These are phyloP conservation scores for Linnemannia elongata DNA, from an alignment of 192 early-diverging fungal genomes.

Conservation along the genomic window DNA sequence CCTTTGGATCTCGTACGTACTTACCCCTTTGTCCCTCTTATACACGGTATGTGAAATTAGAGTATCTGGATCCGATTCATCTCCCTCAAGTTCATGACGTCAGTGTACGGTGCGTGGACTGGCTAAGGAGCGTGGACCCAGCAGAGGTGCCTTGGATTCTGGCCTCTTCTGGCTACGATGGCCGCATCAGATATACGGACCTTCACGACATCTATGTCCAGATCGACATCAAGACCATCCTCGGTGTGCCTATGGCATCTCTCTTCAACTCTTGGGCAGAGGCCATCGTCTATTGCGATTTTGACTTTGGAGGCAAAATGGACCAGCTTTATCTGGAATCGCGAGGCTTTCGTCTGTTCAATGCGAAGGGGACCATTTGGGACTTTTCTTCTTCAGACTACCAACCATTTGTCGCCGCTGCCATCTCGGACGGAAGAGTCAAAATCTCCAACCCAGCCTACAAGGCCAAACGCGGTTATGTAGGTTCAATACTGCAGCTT, in stretches of 20 bases:
- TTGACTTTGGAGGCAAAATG: constrained; percentile 39
- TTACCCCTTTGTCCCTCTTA: not conserved
- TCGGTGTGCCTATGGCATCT: constrained; percentile 25
- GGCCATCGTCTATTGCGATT: constrained; percentile 32
- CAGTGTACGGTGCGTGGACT: constrained; percentile 40
- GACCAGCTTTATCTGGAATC: constrained; percentile 44
- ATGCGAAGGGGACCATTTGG: constrained; percentile 46
- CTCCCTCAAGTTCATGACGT: constrained; percentile 54
- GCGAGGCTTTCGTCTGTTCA: constrained; percentile 33
- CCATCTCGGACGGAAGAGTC: constrained; percentile 41
- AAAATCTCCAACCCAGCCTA: constrained; percentile 40
- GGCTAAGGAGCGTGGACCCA: constrained; percentile 27
- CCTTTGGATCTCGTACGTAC: not conserved
- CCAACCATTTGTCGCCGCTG: constrained; percentile 42
- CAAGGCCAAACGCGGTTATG: constrained; percentile 46
- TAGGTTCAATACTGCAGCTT: constrained; percentile 12
- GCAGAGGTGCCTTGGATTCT: constrained; percentile 25
- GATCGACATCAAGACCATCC: constrained; percentile 40
- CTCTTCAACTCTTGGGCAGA: constrained; percentile 43
- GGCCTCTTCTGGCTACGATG: constrained; percentile 44
- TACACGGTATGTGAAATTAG: not conserved
- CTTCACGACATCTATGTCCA: constrained; percentile 15
- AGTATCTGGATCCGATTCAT: constrained; percentile 42
- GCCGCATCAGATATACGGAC: constrained; percentile 40
- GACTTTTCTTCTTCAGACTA: constrained; percentile 47